phyloP scores from a whole-genome alignment of 2,329 filamentous ascomycete genomes.

The Exserohilum turcica region DNA sequence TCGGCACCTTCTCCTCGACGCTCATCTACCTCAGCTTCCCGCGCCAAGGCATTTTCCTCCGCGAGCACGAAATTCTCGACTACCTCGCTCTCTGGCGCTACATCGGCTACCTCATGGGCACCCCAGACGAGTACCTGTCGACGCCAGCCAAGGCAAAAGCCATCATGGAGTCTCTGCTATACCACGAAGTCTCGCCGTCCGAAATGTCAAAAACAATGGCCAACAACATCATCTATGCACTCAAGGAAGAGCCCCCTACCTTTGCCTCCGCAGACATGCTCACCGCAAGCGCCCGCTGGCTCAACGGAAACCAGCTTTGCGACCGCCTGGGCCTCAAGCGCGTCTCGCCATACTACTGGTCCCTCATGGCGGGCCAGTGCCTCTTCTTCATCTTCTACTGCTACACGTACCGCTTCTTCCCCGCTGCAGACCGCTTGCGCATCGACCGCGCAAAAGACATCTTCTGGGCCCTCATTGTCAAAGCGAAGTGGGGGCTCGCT shows the following conservation, averaged over 20 bases:
- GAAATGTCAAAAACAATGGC: conserved; percentile 67
- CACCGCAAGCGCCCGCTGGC: conserved; percentile 68
- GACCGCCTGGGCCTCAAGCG: conserved; percentile 63
- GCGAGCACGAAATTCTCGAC: conserved; percentile 66
- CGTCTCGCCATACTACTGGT: conserved; percentile 63
- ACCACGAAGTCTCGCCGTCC: conserved; percentile 70
- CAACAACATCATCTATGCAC: conserved; percentile 73
- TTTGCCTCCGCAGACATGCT: conserved; percentile 70
- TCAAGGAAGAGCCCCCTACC: conserved; percentile 69
- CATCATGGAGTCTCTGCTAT: conserved; percentile 70
- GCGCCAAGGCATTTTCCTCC: conserved; percentile 71
- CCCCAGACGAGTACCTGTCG: conserved; percentile 65
- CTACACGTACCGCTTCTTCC: conserved; percentile 58
- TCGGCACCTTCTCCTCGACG: conserved; percentile 70
- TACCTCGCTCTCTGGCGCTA: conserved; percentile 79
- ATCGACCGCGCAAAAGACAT: conserved; percentile 58
- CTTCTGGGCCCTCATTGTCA: conserved; percentile 66
- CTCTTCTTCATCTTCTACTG: conserved; percentile 65
- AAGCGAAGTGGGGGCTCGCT: conserved; percentile 66
- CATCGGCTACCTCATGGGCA: conserved; percentile 72
- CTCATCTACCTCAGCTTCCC: conserved; percentile 73
- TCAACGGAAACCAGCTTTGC: conserved; percentile 70
- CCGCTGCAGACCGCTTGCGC: conserved; percentile 57
- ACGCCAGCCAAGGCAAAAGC: conserved; percentile 61
- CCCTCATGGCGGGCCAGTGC: conserved; percentile 68